Evolutionary conservation across 192 early-diverging fungal genomes (phyloP), one percentile per base, ranked within the genome.

Genomic region (Mortierella hygrophila): DNA sequence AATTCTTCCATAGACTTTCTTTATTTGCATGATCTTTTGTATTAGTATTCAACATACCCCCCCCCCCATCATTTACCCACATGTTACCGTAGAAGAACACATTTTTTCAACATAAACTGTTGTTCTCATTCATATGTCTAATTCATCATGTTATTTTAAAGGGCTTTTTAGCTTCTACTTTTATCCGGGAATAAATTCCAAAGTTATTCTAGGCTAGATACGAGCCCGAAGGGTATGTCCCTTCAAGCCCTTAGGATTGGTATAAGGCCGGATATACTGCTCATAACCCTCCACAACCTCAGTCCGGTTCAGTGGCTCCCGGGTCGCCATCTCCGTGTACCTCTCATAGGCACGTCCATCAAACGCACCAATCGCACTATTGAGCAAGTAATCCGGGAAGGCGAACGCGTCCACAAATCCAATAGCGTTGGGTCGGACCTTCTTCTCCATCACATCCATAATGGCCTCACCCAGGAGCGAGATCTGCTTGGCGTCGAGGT

Each of bases 321-420:
- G 80, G 35, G 83, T 80, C 15, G 88, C 88, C 88, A 84, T 85
- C 54, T 89, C 80, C 4, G 81, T 77, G 74, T 85, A 85, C 0
- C 72, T 35, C 32, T 96, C 96, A 77, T 98, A 98, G 11, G 95
- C 94, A 44, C 91, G 89, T 60, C 96, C 96, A 79, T 96, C 95
- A 72, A 88, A 92, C 29, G 93, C 82, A 20, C 94, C 97, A 49
- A 97, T 88, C 9, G 95, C 93, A 49, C 95, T 95, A 87, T 96
- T 92, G 7, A 98, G 89, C 38, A 91, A 76, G 70, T 94, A 94
- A 74, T 97, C 97, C 1, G 95, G 91, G 41, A 96, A 88, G 32
- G 91, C 93, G 89, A 95, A 97, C 0, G 96, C 92, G 70, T 98
- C 97, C 23, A 96, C 95, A 32, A 98, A 91, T 0, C 93, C 88